These are phyloP conservation scores for Mrakia frigida DNA, from an alignment of 768 basidiomycete genomes.

Conservation along the genomic window DNA sequence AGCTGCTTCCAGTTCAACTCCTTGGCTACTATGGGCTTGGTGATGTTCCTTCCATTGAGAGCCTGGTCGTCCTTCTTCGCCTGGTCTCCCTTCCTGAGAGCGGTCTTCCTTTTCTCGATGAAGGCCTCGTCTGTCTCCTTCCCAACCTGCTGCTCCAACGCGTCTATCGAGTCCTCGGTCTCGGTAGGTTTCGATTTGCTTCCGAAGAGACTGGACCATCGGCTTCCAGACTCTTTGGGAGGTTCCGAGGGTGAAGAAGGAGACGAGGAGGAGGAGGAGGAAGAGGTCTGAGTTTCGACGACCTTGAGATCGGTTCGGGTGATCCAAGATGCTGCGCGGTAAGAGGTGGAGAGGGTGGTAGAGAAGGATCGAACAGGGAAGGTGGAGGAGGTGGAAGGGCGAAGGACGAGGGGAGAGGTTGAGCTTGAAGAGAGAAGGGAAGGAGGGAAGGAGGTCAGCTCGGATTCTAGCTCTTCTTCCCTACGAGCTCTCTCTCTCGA, in stretches of 20 bases:
- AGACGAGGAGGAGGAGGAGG: not conserved
- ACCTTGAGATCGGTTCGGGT: not conserved
- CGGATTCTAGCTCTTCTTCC: not conserved
- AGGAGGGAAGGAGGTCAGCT: not conserved
- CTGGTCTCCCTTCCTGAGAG: not conserved
- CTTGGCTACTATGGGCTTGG: not conserved
- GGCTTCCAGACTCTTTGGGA: not conserved
- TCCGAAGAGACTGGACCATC: too few relatives aligned
- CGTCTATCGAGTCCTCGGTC: not conserved
- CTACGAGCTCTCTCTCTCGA: not conserved
- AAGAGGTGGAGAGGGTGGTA: not conserved
- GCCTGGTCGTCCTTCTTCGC: not conserved
- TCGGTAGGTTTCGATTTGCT: not conserved
- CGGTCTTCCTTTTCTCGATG: not conserved
- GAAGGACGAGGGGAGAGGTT: not conserved
- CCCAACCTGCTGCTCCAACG: not conserved
- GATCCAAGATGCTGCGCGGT: constrained; percentile 3
- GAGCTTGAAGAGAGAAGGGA: not conserved
- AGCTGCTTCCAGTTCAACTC: not conserved
- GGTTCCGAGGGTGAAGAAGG: not conserved
- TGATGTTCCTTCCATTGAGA: not conserved
- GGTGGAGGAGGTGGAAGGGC: not conserved
- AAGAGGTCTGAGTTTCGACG: not conserved
- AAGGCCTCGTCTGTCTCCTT: not conserved
- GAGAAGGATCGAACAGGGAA: not conserved